A percentile compares a stretch with the other conserved stretches of the same genome.
These are phyloP conservation scores for Krasilnikovozyma curviuscula DNA, from an alignment of 768 basidiomycete genomes.

Conservation along the genomic window DNA sequence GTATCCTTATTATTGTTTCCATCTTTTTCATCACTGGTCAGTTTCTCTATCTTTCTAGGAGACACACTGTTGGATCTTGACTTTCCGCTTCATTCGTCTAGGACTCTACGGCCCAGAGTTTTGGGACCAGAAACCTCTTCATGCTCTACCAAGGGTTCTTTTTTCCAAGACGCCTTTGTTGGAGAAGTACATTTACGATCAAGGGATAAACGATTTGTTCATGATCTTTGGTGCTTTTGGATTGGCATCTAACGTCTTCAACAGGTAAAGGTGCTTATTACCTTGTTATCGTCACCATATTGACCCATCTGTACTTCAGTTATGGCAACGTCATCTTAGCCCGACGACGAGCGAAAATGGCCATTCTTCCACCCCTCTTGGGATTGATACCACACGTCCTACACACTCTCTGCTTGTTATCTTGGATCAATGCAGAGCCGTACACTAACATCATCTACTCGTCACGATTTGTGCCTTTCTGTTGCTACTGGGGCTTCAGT, in stretches of 20 bases:
- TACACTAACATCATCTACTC: slow-evolving; percentile 53
- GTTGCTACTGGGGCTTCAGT: slow-evolving; percentile 65
- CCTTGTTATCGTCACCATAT: background rate
- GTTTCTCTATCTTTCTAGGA: background rate
- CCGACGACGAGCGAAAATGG: slow-evolving; percentile 28
- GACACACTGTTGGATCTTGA: background rate
- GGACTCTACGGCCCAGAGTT: slow-evolving; percentile 8
- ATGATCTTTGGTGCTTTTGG: slow-evolving; percentile 58
- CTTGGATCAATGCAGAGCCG: slow-evolving; percentile 58
- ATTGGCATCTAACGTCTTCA: slow-evolving; percentile 59
- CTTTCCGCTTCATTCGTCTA: background rate
- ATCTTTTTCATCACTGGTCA: slow-evolving; percentile 59
- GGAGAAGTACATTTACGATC: slow-evolving; percentile 24
- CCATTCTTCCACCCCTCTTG: slow-evolving; percentile 38
- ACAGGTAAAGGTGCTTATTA: slow-evolving; percentile 32
- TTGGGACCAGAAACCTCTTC: slow-evolving; percentile 5
- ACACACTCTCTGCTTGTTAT: slow-evolving; percentile 48
- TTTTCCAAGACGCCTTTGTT: slow-evolving; percentile 1
- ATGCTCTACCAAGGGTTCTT: background rate
- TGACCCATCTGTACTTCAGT: slow-evolving; percentile 26
- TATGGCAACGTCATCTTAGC: slow-evolving; percentile 65
- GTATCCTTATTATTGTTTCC: slow-evolving; percentile 62
- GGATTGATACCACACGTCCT: slow-evolving; percentile 62
- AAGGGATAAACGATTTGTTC: slow-evolving; percentile 67
- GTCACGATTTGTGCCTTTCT: slow-evolving; percentile 62